Evolutionary conservation across 768 basidiomycete genomes (phyloP), one percentile per base, ranked within the genome.

Genomic region (Nevesoporus exiguus): DNA sequence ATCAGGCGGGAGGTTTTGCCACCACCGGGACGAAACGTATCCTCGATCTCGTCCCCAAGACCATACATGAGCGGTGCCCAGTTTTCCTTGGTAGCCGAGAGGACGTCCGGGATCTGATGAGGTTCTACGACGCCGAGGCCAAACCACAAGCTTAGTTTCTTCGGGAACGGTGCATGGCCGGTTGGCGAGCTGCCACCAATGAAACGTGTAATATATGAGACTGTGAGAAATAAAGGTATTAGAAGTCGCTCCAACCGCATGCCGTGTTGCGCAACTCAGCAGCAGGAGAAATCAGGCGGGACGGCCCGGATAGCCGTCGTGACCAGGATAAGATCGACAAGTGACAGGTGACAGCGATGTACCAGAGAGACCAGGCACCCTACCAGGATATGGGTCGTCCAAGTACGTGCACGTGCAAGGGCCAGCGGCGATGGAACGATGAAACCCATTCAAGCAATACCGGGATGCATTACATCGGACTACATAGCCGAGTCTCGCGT

Each of bases 1-100:
- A 66, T 58, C 56, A 97, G 88, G 97, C 97, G 30, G 97, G 97
- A 19, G 97, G 97, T 25, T 75, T 98, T 59, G 97, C 97, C 1
- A 98, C 96, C 15, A 98, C 97, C 1, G 97, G 97, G 30, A 91
- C 82, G n/a, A 79, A 85, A 66, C 85, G 96, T 27, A 94, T 99
- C 65, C 78, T 99, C 43, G 97, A 99, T 65, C 87, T 99, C 57
- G 75, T 86, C 42, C 87, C 97, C 7, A 92, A 82, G 51, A 73
- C 68, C 62, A 97, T 98, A 57, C 97, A 99, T 67, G 88, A 97
- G 67, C 84, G 97, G 30, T 90, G 88, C 74, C 79, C 96, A 5
- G 90, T 98, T 24, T 99, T 94, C 77, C 76, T 99, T 27, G 97
- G 97, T 25, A 90, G 86, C 71, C 85, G 83, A 65, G 95, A 98